A percentile compares a stretch with the other conserved stretches of the same genome.
These are phyloP conservation scores for Talaromyces sp. DNA, from an alignment of 2,329 filamentous ascomycete species.

Conservation along the genomic window DNA sequence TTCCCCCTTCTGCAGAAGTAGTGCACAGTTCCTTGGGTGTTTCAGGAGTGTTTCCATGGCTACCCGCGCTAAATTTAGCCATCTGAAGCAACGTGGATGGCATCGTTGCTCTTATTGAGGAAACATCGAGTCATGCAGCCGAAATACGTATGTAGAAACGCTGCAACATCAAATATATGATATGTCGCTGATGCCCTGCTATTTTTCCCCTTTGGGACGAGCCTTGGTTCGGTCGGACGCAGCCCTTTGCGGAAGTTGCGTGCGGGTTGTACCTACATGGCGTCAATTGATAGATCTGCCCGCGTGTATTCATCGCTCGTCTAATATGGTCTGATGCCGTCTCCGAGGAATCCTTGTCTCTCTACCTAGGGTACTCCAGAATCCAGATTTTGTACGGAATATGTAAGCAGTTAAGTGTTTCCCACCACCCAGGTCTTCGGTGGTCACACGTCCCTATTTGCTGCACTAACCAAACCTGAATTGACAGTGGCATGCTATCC, in stretches of 20 bases:
- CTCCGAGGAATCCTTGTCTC: neutral
- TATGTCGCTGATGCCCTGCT: neutral
- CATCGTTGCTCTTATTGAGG: neutral
- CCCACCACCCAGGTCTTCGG: neutral
- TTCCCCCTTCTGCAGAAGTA: neutral
- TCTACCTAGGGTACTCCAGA: neutral
- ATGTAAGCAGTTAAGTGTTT: neutral
- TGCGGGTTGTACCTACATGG: neutral
- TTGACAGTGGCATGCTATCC: neutral
- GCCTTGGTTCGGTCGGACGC: neutral
- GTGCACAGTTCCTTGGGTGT: neutral
- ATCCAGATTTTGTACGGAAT: neutral
- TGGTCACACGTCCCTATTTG: neutral
- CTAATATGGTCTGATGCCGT: neutral
- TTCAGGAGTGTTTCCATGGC: neutral
- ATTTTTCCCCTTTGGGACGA: neutral
- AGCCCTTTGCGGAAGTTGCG: neutral
- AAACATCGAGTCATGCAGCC: neutral
- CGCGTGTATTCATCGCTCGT: neutral
- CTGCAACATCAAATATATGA: neutral
- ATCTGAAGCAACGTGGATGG: neutral
- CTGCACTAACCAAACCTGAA: neutral
- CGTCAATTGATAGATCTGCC: neutral
- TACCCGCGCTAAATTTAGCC: slow-evolving; percentile 1
- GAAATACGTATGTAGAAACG: neutral